Percentiles rank a stretch among this genome's conserved stretches.
These are phyloP conservation scores for Globisporangium cederbergense DNA, from an alignment of 352 stramenopile genomes.

Conservation along the genomic window DNA sequence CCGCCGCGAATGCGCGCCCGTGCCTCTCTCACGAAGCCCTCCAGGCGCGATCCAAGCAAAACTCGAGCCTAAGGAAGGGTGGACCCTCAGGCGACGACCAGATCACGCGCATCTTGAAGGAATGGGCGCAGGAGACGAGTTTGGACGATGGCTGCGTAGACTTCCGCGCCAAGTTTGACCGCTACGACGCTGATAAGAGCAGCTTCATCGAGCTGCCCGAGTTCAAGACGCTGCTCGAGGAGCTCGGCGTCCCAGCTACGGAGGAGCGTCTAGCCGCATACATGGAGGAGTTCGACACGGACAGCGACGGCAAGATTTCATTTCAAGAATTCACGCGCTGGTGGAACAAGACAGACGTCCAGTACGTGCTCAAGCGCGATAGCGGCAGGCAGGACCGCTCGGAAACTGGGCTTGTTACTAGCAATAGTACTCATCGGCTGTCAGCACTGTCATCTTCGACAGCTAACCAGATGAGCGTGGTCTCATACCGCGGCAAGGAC, in stretches of 20 bases:
- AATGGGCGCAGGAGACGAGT: slow-evolving; percentile 80
- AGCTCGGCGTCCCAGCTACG: slow-evolving; percentile 79
- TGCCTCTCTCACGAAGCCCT: slow-evolving; percentile 52
- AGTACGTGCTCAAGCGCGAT: slow-evolving; percentile 84
- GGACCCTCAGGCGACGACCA: slow-evolving; percentile 44
- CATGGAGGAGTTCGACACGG: slow-evolving; percentile 75
- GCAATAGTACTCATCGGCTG: slow-evolving; percentile 4
- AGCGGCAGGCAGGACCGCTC: slow-evolving; percentile 14
- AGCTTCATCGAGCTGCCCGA: slow-evolving; percentile 80
- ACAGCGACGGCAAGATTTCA: slow-evolving; percentile 82
- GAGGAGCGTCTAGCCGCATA: slow-evolving; percentile 83
- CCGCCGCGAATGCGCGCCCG: slow-evolving; percentile 30
- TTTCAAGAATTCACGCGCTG: slow-evolving; percentile 86
- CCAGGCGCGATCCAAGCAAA: slow-evolving; percentile 27
- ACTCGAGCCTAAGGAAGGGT: slow-evolving; percentile 21
- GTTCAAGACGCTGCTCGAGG: slow-evolving; percentile 80
- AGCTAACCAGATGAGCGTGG: slow-evolving; percentile 46
- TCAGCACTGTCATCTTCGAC: slow-evolving; percentile 13
- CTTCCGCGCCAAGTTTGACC: slow-evolving; percentile 69
- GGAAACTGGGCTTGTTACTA: not conserved
- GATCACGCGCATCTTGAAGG: slow-evolving; percentile 73
- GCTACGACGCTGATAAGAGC: slow-evolving; percentile 71
- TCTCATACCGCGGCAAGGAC: slow-evolving; percentile 74
- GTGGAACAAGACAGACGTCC: slow-evolving; percentile 81
- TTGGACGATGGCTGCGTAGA: slow-evolving; percentile 69